Evolutionary conservation across 352 stramenopile genomes (phyloP).

Genomic region (Pythium biforme): DNA sequence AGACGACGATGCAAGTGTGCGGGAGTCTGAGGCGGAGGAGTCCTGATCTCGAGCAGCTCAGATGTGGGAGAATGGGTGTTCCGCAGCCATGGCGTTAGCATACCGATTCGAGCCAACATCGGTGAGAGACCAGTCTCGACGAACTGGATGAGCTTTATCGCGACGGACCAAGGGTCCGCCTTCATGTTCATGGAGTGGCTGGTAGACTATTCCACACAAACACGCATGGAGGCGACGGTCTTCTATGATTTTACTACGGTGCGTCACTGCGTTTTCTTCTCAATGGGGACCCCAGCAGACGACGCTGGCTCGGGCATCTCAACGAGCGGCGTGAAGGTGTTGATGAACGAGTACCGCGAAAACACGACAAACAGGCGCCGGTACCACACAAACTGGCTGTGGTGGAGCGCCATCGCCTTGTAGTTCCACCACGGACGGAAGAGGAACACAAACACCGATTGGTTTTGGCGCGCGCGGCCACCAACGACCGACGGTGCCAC

Average conservation of each 20-base stretch:
- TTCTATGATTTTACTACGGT: not conserved
- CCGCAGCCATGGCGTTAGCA: too few species aligned
- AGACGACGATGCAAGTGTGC: too few species aligned
- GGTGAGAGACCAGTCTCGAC: too few species aligned
- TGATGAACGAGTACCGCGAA: constrained; percentile 94
- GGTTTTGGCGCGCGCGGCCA: constrained; percentile 15
- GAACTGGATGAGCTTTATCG: too few species aligned
- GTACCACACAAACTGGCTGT: constrained; percentile 97
- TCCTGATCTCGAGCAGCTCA: too few species aligned
- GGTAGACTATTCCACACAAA: too few species aligned
- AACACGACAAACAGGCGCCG: constrained; percentile 95
- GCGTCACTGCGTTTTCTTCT: constrained; percentile 28
- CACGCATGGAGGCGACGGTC: too few species aligned
- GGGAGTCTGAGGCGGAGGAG: too few species aligned
- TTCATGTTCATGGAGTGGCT: too few species aligned
- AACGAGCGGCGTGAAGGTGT: constrained; percentile 70
- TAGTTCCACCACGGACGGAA: constrained; percentile 80
- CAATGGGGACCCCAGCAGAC: not conserved
- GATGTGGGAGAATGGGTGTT: too few species aligned
- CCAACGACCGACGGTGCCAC: constrained; percentile 42
- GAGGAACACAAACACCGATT: constrained; percentile 54
- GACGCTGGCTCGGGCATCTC: not conserved
- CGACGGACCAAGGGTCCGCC: too few species aligned
- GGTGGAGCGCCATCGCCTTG: constrained; percentile 90
- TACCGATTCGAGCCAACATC: too few species aligned